Percentiles rank a stretch among this genome's conserved stretches.
Conservation (phyloP, 345 rosid species). For the Salix suchowensis region DNA sequence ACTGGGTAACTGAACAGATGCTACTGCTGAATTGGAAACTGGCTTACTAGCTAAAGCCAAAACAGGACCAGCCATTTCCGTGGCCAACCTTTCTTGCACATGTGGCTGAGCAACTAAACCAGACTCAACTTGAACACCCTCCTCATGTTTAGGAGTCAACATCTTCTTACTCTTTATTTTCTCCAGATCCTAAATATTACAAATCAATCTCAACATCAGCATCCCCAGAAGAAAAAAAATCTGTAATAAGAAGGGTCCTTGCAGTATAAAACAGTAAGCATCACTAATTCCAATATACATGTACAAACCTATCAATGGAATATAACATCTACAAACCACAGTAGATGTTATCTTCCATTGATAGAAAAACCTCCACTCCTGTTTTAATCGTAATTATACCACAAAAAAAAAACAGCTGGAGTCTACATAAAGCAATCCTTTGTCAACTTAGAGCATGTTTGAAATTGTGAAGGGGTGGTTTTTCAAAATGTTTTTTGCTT, state of each 20-base stretch:
- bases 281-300: not conserved
- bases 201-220: not conserved
- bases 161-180: conserved; percentile 59
- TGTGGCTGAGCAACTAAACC: conserved; percentile 37
- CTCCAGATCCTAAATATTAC: conserved; percentile 45
- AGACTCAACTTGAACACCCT: conserved; percentile 35
- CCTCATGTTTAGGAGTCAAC: conserved; percentile 41
- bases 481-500: too few relatives aligned
- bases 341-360: not conserved
- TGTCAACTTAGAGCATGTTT: not conserved
- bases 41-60: conserved; percentile 37
- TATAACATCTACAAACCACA: not conserved
- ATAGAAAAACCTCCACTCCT: not conserved
- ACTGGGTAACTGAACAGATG: conserved; percentile 31
- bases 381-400: not conserved
- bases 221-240: not conserved
- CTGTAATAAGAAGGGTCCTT: not conserved
- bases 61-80: conserved; percentile 32
- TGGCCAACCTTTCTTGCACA: conserved; percentile 31
- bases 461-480: too few relatives aligned
- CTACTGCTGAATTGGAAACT: conserved; percentile 28
- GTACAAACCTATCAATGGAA: not conserved
- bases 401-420: not conserved
- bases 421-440: not conserved
- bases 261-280: not conserved